Evolutionary conservation across 768 basidiomycete species (phyloP), one percentile per base, ranked within the genome.

Genomic region (Termitomyces sp.): DNA sequence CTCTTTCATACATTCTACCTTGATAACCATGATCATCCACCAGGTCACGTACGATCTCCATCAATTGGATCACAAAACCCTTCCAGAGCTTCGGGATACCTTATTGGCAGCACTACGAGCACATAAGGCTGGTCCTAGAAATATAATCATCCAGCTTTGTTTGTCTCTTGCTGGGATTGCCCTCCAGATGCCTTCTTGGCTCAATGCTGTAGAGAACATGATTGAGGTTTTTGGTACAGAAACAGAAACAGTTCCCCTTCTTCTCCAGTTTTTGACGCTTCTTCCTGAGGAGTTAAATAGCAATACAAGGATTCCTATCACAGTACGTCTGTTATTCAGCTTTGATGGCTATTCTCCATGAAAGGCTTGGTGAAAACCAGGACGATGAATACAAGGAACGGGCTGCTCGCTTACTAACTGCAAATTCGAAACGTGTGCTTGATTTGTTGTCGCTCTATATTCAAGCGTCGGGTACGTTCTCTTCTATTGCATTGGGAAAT

Each of bases 21-120:
- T 65, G 65, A 67, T 70, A 54, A 66, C 68, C 64, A 65, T 70
- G 68, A 64, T 66, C 58, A 49, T 53, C 30, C 56, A 53, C 55
- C 61, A 99, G 97, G 93, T 98, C 61, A 91, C 86, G 12, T 98
- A 93, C 71, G 97, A 99, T 80, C 82, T 99, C 45, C 73, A 85
- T 53, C 92, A 98, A 81, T 85, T 99, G 45, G 83, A 89, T 60
- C 67, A 76, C 2, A 74, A 81, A 37, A 84, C 93, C 60, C 78
- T 88, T 14, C 75, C 87, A 30, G 77, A 87, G n/a, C 76, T 98
- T 53, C 84, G 93, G 45, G 93, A 97, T 68, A 95, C 94, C 2
- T 76, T 99, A 55, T 66, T 98, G 56, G 69, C 84, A 30, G 90
- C 90, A 2, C 73, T 99, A 48, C 71, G 87, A 61, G 75, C 72